Percentiles rank a stretch among this genome's conserved stretches.
These are phyloP conservation scores for Cercospora beticola DNA, from an alignment of 2,329 filamentous ascomycete species.

Conservation along the genomic window DNA sequence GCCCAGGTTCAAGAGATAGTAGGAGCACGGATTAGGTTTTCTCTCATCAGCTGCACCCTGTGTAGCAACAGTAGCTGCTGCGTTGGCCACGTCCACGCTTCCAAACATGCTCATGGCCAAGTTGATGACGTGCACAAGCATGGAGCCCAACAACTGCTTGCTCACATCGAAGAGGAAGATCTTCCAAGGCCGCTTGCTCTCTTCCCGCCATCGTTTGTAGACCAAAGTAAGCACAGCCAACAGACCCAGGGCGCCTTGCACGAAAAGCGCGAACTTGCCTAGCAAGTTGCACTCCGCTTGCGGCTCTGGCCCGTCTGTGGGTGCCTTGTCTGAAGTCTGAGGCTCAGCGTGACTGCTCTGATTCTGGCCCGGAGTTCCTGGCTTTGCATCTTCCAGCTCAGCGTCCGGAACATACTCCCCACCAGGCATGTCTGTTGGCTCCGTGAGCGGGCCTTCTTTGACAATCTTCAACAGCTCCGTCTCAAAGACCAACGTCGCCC, in stretches of 20 bases:
- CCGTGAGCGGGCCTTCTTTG: constrained; percentile 44
- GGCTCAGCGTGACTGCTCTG: background rate
- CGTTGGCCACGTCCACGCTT: constrained; percentile 71
- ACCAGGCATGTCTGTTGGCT: constrained; percentile 11
- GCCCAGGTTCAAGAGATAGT: constrained; percentile 88
- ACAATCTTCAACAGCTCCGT: constrained; percentile 84
- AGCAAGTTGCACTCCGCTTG: constrained; percentile 80
- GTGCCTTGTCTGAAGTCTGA: constrained; percentile 11
- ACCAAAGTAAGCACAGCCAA: constrained; percentile 84
- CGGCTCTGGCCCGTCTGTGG: constrained; percentile 23
- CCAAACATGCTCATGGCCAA: constrained; percentile 96
- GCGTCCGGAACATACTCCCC: background rate
- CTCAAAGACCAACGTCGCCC: constrained; percentile 84
- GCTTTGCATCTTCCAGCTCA: background rate
- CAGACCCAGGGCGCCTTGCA: constrained; percentile 81
- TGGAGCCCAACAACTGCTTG: constrained; percentile 94
- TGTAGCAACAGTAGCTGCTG: constrained; percentile 41
- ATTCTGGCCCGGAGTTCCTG: background rate
- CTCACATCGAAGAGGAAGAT: constrained; percentile 98
- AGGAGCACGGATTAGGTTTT: constrained; percentile 89
- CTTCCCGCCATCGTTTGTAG: constrained; percentile 88
- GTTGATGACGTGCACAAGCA: constrained; percentile 88
- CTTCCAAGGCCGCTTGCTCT: constrained; percentile 86
- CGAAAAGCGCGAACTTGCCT: constrained; percentile 84
- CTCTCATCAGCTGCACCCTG: constrained; percentile 51